Base-by-base conservation (phyloP, 1,284 basidiomycete species). In the Ustilago xerochloae region DNA sequence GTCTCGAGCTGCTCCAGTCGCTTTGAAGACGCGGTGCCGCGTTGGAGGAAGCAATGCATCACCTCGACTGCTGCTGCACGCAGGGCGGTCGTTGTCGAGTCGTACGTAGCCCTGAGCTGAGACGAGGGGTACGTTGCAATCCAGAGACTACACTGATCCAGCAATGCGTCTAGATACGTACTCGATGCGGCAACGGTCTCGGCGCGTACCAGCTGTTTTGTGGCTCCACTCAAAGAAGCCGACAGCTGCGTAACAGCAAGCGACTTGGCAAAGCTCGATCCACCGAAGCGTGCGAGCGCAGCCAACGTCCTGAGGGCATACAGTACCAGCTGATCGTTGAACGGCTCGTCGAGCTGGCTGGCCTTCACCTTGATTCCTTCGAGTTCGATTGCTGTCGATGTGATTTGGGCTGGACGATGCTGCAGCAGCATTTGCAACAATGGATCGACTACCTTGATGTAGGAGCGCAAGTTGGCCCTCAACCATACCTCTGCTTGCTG, bases 221-320 rank as follows among this genome's bases (percentile, higher is more conserved):
- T 73, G 15, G 39, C 20, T 20, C 41, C 36, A 46, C 70, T 73
- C 16, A 67, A 48, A 38, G 63, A 64, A 9, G 56, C 47, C 13
- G 66, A 62, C 22, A 76, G 46, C 8, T 54, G 15, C 2, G 57
- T 67, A 8, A 47, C 36, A 10, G 54, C 52, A 12, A 78, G 63
- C 7, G 76, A 54, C 28, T 60, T 65, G 43, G 89, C 87, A 81
- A 96, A 93, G 0, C 92, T 92, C 83, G 93, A 91, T 0, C 94
- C 94, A 2, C 94, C 94, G 81, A 95, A 94, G 24, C 90, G 89
- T 45, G 92, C 89, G 4, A 98, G 87, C 0, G 91, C 90, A 2
- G 92, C 86, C 4, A 97, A 84, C n/a, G 89, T 89, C 58, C 93
- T 91, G 39, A 96, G 85, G 6, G 92, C 85, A 83, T 85, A 84